These are phyloP conservation scores for Hypoxylon sp. DNA, from an alignment of 2,329 filamentous ascomycete genomes.

Conservation along the genomic window DNA sequence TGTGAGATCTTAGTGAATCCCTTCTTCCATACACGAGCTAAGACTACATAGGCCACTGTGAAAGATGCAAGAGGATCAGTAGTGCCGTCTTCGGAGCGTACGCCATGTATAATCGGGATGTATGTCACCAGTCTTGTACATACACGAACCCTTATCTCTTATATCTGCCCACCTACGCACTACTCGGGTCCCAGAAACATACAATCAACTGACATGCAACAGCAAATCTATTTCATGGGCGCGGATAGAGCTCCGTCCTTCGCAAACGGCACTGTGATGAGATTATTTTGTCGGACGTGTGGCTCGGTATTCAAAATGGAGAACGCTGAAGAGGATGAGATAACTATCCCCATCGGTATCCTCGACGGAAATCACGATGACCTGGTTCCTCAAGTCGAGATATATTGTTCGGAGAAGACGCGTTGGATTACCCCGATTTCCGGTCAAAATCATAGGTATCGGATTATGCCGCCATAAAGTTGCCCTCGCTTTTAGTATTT, in stretches of 20 bases:
- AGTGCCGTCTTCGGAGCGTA: background rate
- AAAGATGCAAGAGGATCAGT: background rate
- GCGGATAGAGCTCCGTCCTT: background rate
- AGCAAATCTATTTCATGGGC: background rate
- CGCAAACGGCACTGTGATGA: background rate
- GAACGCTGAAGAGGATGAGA: background rate
- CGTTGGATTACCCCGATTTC: background rate
- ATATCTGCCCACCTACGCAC: background rate
- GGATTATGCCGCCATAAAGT: background rate
- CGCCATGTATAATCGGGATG: background rate
- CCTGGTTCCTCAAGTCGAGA: conserved; percentile 40
- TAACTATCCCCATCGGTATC: conserved; percentile 45
- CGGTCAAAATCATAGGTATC: background rate
- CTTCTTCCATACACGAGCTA: background rate
- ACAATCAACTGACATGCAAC: background rate
- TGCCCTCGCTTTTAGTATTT: background rate
- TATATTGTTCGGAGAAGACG: conserved; percentile 12
- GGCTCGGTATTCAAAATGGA: background rate
- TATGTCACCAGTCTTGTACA: background rate
- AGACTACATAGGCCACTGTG: conserved; percentile 2
- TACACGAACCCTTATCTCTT: background rate
- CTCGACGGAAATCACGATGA: conserved; percentile 44
- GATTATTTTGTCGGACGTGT: background rate
- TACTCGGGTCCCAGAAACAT: background rate
- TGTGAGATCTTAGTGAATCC: conserved; percentile 32